Base-by-base conservation (phyloP, 257 asterid species). In the Penstemon newberryi region DNA sequence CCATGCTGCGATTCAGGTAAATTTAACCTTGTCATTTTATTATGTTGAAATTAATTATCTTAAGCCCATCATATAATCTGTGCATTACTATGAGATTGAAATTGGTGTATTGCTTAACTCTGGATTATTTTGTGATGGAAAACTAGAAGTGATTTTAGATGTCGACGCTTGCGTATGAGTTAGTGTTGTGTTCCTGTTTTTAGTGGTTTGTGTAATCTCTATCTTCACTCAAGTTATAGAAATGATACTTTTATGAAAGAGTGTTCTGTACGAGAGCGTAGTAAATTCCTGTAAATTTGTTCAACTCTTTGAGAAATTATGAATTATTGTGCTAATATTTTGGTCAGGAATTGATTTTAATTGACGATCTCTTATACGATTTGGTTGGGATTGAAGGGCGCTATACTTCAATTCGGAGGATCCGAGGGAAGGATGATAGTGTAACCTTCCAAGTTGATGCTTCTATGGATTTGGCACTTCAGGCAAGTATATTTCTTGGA, bases 401-500 rank as follows among this genome's bases (percentile, higher is more conserved):
- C 7, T 93, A 93, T 65, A 84, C 82, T 70, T 87, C 96, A 62
- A 84, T 90, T 54, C 86, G 74, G 73, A 80, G 77, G 75, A 82
- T 75, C 54, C 84, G 72, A 7, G 95, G 89, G 73, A 86, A 83
- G 83, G 95, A 79, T 65, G 82, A 85, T 73, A 41, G 19, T 73
- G 71, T 83, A 38, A 69, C 77, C 54, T 90, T 87, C 68, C 88
- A 90, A 58, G 89, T 89, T 65, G 99, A 90, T 61, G 85, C 96
- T 53, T 93, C 99, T 37, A 90, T 93, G 99, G 99, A 89, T 85
- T 83, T 93, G 75, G 81, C 92, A 51, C 95, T 93, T 82, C 99
- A 90, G 91, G 99, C 80, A 75, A 79, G 77, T 62, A 56, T 69
- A 2, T 55, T 60, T 65, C 50, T 25, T 47, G 18, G 38, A 40